phyloP scores from a whole-genome alignment of 495 filamentous ascomycete species.

The Penicillium nucicola region DNA sequence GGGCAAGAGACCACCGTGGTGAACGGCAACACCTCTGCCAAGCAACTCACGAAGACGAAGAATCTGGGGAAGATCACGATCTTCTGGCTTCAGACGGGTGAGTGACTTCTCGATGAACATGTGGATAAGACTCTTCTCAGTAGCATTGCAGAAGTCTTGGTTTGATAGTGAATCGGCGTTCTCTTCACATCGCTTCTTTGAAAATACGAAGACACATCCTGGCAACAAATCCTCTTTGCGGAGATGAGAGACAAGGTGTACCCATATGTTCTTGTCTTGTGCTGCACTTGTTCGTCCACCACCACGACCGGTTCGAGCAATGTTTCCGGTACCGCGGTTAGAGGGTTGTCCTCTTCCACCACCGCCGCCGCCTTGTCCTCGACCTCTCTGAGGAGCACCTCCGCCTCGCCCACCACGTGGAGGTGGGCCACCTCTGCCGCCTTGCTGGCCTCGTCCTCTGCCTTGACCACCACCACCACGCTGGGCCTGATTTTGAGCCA shows the following conservation, averaged over 20 bases:
- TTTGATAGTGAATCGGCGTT: slow-evolving; percentile 94
- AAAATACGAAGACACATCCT: slow-evolving; percentile 96
- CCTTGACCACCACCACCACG: slow-evolving; percentile 52
- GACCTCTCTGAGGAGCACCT: slow-evolving; percentile 51
- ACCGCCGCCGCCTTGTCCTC: slow-evolving; percentile 49
- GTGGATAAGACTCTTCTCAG: slow-evolving; percentile 92
- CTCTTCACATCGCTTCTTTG: slow-evolving; percentile 93
- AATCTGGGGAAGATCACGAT: slow-evolving; percentile 85
- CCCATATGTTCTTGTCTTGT: slow-evolving; percentile 96
- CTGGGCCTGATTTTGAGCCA: slow-evolving; percentile 42
- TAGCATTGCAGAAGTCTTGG: slow-evolving; percentile 86
- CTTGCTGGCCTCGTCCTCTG: slow-evolving; percentile 42
- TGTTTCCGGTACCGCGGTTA: slow-evolving; percentile 72
- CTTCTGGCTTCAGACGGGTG: slow-evolving; percentile 87
- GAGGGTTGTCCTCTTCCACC: slow-evolving; percentile 53
- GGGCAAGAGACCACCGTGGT: slow-evolving; percentile 90
- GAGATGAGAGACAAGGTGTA: slow-evolving; percentile 86
- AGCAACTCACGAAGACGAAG: slow-evolving; percentile 81
- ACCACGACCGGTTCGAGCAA: slow-evolving; percentile 80
- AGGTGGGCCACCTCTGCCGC: slow-evolving; percentile 27
- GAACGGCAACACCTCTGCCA: slow-evolving; percentile 86
- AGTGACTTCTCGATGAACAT: slow-evolving; percentile 98
- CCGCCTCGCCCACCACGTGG: slow-evolving; percentile 36
- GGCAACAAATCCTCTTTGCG: slow-evolving; percentile 83
- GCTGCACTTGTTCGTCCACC: slow-evolving; percentile 81